Percentiles rank a stretch among this genome's conserved stretches.
These are phyloP conservation scores for Capronia epimyces DNA, from an alignment of 2,329 filamentous ascomycete species.

Conservation along the genomic window DNA sequence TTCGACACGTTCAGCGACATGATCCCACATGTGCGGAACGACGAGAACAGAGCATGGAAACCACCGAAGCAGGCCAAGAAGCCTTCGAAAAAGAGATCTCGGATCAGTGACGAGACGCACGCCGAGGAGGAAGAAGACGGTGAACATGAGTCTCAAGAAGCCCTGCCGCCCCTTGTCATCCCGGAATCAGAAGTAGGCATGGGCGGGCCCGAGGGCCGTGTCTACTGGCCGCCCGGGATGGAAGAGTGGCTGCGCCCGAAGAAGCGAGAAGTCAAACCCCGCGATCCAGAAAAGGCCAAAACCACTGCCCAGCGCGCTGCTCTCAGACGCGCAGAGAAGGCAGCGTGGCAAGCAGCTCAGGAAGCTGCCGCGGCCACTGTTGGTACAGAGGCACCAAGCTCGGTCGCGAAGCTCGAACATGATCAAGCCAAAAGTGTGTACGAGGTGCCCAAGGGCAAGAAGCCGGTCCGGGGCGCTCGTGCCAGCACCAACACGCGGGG, in stretches of 20 bases:
- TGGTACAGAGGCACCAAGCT: background rate
- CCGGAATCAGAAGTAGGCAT: slow-evolving; percentile 69
- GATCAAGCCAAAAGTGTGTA: slow-evolving; percentile 11
- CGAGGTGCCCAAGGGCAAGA: slow-evolving; percentile 28
- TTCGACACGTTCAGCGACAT: slow-evolving; percentile 71
- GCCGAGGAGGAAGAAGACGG: slow-evolving; percentile 33
- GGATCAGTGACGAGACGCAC: background rate
- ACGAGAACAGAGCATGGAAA: slow-evolving; percentile 63
- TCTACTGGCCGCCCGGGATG: slow-evolving; percentile 87
- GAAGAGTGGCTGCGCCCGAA: slow-evolving; percentile 82
- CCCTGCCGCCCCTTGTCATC: slow-evolving; percentile 45
- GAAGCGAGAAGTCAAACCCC: slow-evolving; percentile 61
- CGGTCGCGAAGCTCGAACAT: slow-evolving; percentile 3
- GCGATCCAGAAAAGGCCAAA: slow-evolving; percentile 34
- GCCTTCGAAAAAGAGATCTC: slow-evolving; percentile 38
- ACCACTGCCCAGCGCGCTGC: slow-evolving; percentile 34
- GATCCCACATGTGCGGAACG: slow-evolving; percentile 67
- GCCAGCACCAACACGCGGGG: background rate
- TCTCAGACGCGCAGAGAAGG: slow-evolving; percentile 28
- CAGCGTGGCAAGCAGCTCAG: slow-evolving; percentile 27
- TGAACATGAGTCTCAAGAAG: slow-evolving; percentile 42
- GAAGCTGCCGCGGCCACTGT: slow-evolving; percentile 17
- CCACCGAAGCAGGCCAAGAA: slow-evolving; percentile 39
- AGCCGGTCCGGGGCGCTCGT: slow-evolving; percentile 30
- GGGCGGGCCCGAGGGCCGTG: slow-evolving; percentile 74